Evolutionary conservation across 1,284 basidiomycete species (phyloP).

Genomic region (Violaceomyces palustris): DNA sequence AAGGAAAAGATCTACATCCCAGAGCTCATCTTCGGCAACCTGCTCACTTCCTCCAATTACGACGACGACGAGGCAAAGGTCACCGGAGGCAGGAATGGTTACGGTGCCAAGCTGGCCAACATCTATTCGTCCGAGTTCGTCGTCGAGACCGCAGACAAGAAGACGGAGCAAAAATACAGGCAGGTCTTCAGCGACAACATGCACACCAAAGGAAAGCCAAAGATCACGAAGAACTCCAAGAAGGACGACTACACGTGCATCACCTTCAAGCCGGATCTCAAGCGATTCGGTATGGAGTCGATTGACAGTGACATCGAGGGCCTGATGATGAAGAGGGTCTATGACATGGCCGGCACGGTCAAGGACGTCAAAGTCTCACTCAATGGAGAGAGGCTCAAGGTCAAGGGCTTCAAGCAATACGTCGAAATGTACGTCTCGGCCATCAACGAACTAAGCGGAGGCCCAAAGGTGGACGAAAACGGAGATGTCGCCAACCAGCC

Average conservation of each 20-base stretch:
- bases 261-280: slow-evolving; percentile 87
- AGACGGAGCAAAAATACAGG: slow-evolving; percentile 81
- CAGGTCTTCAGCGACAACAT: slow-evolving; percentile 95
- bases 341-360: slow-evolving; percentile 92
- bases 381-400: slow-evolving; percentile 84
- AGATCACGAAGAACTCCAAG: slow-evolving; percentile 75
- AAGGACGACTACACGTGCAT: slow-evolving; percentile 83
- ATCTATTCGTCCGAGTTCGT: slow-evolving; percentile 96
- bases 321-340: slow-evolving; percentile 88
- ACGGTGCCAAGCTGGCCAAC: slow-evolving; percentile 92
- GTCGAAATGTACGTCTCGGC: slow-evolving; percentile 76
- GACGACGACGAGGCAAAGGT: slow-evolving; percentile 99
- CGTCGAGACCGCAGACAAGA: slow-evolving; percentile 93
- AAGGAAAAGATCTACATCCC: slow-evolving; percentile 94
- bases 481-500: slow-evolving; percentile 38
- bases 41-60: slow-evolving; percentile 94
- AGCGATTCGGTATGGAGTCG: slow-evolving; percentile 81
- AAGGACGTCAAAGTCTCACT: slow-evolving; percentile 89
- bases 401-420: slow-evolving; percentile 96
- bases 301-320: slow-evolving; percentile 90
- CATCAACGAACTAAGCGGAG: slow-evolving; percentile 52
- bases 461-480: slow-evolving; percentile 27
- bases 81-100: slow-evolving; percentile 96
- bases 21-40: slow-evolving; percentile 93
- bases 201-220: slow-evolving; percentile 74